Evolutionary conservation across 352 stramenopile genomes (phyloP), one percentile per base, ranked within the genome.

Genomic region (Elongisporangium anandrum): DNA sequence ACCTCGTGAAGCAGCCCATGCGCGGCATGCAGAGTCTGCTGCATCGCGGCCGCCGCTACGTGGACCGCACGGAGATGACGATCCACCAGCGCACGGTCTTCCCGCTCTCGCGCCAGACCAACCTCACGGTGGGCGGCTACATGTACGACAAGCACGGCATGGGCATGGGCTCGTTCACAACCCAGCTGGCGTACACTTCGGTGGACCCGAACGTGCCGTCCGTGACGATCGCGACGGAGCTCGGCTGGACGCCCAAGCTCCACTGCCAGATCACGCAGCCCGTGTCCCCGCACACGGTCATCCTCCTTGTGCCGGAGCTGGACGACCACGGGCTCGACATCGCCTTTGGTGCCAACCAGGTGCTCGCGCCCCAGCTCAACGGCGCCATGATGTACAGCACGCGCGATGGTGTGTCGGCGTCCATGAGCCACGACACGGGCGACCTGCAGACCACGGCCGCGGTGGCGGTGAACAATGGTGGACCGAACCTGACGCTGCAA

Each of bases 381-480:
- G 82, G 85, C 39, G 70, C 72, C 24, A 92, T 94, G 82, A 90
- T 92, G 77, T 92, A 75, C 68, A 90, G 79, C 68, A 88, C 82
- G 51, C 69, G 80, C n/a, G 79, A 92, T 47, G 84, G 84, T 2
- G 68, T 94, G 3, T 90, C 81, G n/a, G 72, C 72, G 3, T 89
- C 79, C 45, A 53, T 91, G 4, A 83, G 63, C 29, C 73, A 81
- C 52, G 72, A 88, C 55, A 69, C 79, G 3, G 66, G 61, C 15
- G 53, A 58, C 48, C 70, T 73, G 29, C 77, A 78, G 34, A 67
- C 73, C 20, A 77, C 77, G 0, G 57, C 72, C 3, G 77, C 69
- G 1, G 71, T 91, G 16, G 71, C 75, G 0, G 69, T 91, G 51
- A 74, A 73, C 38, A 59, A 57, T 7, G 65, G 68, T 1, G 79